phyloP scores from a whole-genome alignment of 129 eudicot species.

The Lactuca saligna region DNA sequence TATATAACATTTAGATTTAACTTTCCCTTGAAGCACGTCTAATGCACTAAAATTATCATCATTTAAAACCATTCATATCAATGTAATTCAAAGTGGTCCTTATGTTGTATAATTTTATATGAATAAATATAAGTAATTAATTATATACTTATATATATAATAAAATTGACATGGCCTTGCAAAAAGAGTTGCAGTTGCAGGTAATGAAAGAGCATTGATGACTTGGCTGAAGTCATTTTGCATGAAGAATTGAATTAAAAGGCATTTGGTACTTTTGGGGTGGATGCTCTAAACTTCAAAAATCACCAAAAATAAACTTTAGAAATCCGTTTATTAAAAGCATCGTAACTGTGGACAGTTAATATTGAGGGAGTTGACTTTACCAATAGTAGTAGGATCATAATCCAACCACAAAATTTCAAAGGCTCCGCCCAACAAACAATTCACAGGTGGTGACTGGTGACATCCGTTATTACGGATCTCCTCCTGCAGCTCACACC shows the following conservation, averaged over 20 bases:
- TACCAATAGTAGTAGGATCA: slow-evolving; percentile 11
- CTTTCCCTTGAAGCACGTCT: background rate
- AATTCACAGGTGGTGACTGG: slow-evolving; percentile 39
- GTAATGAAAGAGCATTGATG: too few species aligned
- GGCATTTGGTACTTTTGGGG: too few species aligned
- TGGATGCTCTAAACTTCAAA: background rate
- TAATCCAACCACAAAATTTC: slow-evolving; percentile 9
- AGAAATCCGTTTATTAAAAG: background rate
- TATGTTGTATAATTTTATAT: too few species aligned
- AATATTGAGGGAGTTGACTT: slow-evolving; percentile 9
- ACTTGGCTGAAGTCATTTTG: too few species aligned
- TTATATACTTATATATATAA: too few species aligned
- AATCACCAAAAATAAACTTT: background rate
- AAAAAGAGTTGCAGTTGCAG: too few species aligned
- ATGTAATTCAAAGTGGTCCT: too few species aligned
- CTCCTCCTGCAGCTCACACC: slow-evolving; percentile 26
- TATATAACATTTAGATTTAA: background rate
- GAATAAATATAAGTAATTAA: too few species aligned
- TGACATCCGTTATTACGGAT: slow-evolving; percentile 36
- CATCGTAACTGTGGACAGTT: too few species aligned
- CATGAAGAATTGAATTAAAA: too few species aligned
- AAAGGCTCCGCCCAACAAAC: slow-evolving; percentile 22
- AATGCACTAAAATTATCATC: background rate
- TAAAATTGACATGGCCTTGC: too few species aligned
- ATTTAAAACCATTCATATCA: too few species aligned